Conservation (phyloP, 2,329 filamentous ascomycete genomes). For the Myotisia sp. region DNA sequence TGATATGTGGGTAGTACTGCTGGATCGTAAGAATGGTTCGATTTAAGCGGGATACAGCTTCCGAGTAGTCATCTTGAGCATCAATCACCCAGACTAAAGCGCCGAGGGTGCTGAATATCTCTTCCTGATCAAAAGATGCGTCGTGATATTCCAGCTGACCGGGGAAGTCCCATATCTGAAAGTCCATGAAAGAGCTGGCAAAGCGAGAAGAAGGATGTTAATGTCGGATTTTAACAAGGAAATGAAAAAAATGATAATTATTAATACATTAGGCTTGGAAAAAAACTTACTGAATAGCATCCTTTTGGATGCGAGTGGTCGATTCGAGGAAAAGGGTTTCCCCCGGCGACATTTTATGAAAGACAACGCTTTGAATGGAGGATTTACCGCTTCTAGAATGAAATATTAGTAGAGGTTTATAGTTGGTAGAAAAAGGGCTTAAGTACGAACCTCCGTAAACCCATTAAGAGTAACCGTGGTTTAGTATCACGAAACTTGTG, state of each 20-base stretch:
- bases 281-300: slow-evolving; percentile 70
- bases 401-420: slow-evolving; percentile 8
- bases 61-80: slow-evolving; percentile 92
- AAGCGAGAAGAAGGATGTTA: background rate
- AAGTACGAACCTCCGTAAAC: slow-evolving; percentile 62
- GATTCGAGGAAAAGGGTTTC: slow-evolving; percentile 94
- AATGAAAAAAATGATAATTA: background rate
- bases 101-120: slow-evolving; percentile 86
- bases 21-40: slow-evolving; percentile 79
- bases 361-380: slow-evolving; percentile 97
- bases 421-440: background rate
- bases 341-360: slow-evolving; percentile 90
- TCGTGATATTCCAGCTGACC: slow-evolving; percentile 89
- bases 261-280: background rate
- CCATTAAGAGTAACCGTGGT: slow-evolving; percentile 84
- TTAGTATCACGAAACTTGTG: slow-evolving; percentile 47
- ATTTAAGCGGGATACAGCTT: slow-evolving; percentile 76
- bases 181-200: slow-evolving; percentile 89
- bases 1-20: slow-evolving; percentile 78
- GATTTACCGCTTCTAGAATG: slow-evolving; percentile 77
- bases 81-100: slow-evolving; percentile 98
- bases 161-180: slow-evolving; percentile 95
- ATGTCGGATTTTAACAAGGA: background rate
- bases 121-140: slow-evolving; percentile 75
- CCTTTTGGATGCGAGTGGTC: slow-evolving; percentile 84